Base-by-base conservation (phyloP, 768 basidiomycete genomes). In the Cystofilobasidium macerans region DNA sequence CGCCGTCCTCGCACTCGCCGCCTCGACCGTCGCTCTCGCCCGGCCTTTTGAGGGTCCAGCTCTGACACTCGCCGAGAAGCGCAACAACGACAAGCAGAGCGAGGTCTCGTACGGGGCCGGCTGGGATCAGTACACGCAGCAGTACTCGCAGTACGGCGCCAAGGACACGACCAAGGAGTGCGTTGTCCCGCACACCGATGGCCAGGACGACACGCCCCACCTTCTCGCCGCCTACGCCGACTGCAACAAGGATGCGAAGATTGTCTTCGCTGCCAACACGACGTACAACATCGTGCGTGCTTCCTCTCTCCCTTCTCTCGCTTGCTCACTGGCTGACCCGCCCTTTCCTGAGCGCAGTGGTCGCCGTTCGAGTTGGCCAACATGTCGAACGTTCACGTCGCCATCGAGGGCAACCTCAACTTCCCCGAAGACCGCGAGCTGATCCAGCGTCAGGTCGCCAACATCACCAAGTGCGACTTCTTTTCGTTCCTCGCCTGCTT, bases 321-420 rank as follows among this genome's bases (percentile, higher is more conserved):
- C 45, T 47, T 47, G 14, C 4, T 47, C 22, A 9, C n/a, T 4
- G 45, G 14, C n/a, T 47, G 45, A 47, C 45, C 45, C 13, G 2
- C 45, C 45, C n/a, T 16, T 24, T 5, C 45, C 24, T 7, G 2
- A 1, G 5, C 13, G 22, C 22, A 47, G 45, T 59, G 30, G 14
- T 38, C 35, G 6, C 57, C 57, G 36, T 58, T 58, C 57, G 36
- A 58, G 35, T 28, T 58, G 7, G 57, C 57, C 57, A 58, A 58
- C 40, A 30, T 58, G 32, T 20, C 35, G 2, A 58, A 58, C 40
- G 57, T 58, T 6, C 20, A 18, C 7, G 26, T 58, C 35, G 16
- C 57, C 14, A 32, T 58, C 13, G 35, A 58, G 14, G 57, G 57
- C 35, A 58, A 58, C 57, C 33, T 58, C 35, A 16, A 58, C 22